A percentile compares a stretch with the other conserved stretches of the same genome.
Conservation (phyloP, 2,329 filamentous ascomycete genomes). For the Microcera coccophila region DNA sequence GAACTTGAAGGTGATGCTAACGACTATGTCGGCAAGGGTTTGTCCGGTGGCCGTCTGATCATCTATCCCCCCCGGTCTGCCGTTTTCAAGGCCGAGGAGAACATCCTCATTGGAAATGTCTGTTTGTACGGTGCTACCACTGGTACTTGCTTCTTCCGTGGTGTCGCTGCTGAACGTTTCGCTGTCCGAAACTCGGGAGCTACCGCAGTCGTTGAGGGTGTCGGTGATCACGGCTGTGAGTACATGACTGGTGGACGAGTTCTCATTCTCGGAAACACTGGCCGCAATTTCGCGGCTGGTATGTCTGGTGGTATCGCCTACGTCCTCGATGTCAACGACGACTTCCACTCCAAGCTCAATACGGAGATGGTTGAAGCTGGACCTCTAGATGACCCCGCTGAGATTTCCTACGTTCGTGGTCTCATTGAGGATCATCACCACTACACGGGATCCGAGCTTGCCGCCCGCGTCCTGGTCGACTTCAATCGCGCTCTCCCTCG, state of each 20-base stretch:
- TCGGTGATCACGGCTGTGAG: conserved; percentile 95
- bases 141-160: conserved; percentile 93
- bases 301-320: conserved; percentile 99
- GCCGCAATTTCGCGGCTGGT: conserved; percentile 94
- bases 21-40: conserved; percentile 93
- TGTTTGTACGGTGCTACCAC: conserved; percentile 92
- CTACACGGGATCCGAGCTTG: conserved; percentile 93
- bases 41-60: conserved; percentile 89
- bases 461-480: conserved; percentile 88
- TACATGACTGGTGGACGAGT: conserved; percentile 98
- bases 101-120: conserved; percentile 87
- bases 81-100: conserved; percentile 94
- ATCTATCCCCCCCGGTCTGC: conserved; percentile 88
- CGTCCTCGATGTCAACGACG: conserved; percentile 81
- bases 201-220: conserved; percentile 91
- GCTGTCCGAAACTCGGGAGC: conserved; percentile 95
- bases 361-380: conserved; percentile 95
- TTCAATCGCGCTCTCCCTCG: conserved; percentile 86
- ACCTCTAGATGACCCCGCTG: conserved; percentile 74
- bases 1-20: conserved; percentile 95
- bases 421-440: conserved; percentile 96
- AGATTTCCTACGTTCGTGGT: conserved; percentile 86
- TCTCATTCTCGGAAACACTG: conserved; percentile 80
- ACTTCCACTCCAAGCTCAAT: conserved; percentile 93
- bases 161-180: conserved; percentile 93